These are phyloP conservation scores for Kluyveromyces lactis DNA, from an alignment of 805 yeast genomes.

Conservation along the genomic window DNA sequence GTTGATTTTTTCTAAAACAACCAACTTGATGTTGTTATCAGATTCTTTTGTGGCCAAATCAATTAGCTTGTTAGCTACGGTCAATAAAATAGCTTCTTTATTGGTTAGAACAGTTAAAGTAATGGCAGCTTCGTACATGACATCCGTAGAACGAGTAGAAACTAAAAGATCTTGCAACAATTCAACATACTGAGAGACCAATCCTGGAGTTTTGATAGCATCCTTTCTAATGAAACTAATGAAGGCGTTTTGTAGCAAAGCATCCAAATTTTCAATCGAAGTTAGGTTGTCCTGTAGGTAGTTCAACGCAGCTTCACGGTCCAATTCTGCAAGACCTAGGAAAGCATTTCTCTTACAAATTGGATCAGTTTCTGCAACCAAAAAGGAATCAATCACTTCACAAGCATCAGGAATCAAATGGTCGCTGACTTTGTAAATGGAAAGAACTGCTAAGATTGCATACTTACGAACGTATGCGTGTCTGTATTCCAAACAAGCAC, in stretches of 20 bases:
- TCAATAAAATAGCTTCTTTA: constrained; percentile 57
- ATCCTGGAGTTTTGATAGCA: constrained; percentile 51
- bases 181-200: constrained; percentile 63
- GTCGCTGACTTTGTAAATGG: constrained; percentile 74
- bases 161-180: constrained; percentile 69
- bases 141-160: constrained; percentile 48
- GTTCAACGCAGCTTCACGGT: constrained; percentile 75
- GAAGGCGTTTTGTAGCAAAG: constrained; percentile 78
- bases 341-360: constrained; percentile 95
- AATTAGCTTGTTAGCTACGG: constrained; percentile 79
- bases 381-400: constrained; percentile 63
- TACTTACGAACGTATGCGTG: constrained; percentile 97
- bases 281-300: constrained; percentile 67
- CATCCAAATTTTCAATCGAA: constrained; percentile 59
- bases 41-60: constrained; percentile 86
- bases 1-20: constrained; percentile 78
- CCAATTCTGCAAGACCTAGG: constrained; percentile 71
- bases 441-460: constrained; percentile 84
- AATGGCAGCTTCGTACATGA: constrained; percentile 85
- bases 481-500: constrained; percentile 88
- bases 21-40: constrained; percentile 91
- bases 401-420: constrained; percentile 95
- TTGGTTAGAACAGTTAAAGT: constrained; percentile 57
- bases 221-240: constrained; percentile 88
- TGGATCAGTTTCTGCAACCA: constrained; percentile 79